Evolutionary conservation across 192 early-diverging fungal species (phyloP).

Genomic region (Backusella luteola): DNA sequence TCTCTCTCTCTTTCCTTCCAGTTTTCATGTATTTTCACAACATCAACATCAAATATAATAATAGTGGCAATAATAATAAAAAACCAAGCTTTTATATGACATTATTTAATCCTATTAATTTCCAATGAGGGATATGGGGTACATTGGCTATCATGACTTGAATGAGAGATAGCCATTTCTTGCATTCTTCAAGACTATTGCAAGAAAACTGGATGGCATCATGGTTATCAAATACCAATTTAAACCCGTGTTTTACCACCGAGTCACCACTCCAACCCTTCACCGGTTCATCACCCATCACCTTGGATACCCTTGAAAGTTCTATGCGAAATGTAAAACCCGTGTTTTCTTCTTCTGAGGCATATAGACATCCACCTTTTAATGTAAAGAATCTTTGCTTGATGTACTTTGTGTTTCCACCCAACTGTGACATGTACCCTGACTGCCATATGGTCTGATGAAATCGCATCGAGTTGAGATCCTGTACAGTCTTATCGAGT

Average conservation of each 20-base stretch:
- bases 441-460: neutral
- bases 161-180: neutral
- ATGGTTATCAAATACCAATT: neutral
- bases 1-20: neutral
- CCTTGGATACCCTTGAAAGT: neutral
- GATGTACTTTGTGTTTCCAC: neutral
- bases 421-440: neutral
- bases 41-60: neutral
- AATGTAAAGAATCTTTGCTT: neutral
- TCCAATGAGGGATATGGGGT: neutral
- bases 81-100: neutral
- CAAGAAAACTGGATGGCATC: neutral
- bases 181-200: neutral
- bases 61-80: neutral
- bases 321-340: neutral
- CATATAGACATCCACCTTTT: neutral
- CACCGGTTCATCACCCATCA: neutral
- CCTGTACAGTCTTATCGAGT: neutral
- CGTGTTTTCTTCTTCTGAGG: neutral
- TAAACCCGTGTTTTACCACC: neutral
- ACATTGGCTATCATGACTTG: conserved; percentile 3
- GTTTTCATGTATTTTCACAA: neutral
- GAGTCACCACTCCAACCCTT: neutral
- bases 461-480: conserved; percentile 6
- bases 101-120: neutral